phyloP scores from a whole-genome alignment of 148 eudicot species.

The Cornus florida region DNA sequence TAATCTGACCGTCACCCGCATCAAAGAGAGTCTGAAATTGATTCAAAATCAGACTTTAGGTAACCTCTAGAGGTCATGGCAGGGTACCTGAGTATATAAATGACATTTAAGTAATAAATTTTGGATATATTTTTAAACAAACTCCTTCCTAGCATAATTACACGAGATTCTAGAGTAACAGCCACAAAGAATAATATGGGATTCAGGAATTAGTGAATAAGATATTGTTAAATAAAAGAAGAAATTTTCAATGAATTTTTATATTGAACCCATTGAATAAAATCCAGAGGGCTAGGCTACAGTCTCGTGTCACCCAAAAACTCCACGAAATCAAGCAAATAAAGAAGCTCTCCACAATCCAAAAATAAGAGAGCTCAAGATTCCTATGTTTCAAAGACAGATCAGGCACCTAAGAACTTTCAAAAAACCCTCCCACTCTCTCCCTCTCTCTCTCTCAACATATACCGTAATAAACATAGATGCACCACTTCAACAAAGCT shows the following conservation, averaged over 20 bases:
- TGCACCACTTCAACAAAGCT: too few species aligned
- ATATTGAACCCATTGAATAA: background rate
- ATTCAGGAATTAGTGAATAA: background rate
- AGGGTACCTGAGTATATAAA: slow-evolving; percentile 52
- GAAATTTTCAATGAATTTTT: background rate
- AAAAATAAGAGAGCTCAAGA: background rate
- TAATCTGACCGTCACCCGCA: slow-evolving; percentile 57
- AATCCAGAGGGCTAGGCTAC: too few species aligned
- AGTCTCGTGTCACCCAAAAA: too few species aligned
- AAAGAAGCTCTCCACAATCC: background rate
- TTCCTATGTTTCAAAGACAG: too few species aligned
- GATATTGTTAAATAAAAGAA: too few species aligned
- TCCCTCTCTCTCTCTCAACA: background rate
- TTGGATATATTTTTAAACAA: background rate
- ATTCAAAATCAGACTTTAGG: slow-evolving; percentile 75
- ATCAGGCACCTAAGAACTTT: too few species aligned
- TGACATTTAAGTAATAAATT: background rate
- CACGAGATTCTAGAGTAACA: background rate
- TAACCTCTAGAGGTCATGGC: slow-evolving; percentile 91
- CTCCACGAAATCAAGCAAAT: too few species aligned
- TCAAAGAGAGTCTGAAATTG: slow-evolving; percentile 66
- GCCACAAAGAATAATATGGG: background rate
- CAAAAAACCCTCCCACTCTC: background rate
- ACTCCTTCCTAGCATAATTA: background rate
- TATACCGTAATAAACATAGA: too few species aligned